Evolutionary conservation across 129 eudicot genomes (phyloP).

Genomic region (Cynara cardunculus): DNA sequence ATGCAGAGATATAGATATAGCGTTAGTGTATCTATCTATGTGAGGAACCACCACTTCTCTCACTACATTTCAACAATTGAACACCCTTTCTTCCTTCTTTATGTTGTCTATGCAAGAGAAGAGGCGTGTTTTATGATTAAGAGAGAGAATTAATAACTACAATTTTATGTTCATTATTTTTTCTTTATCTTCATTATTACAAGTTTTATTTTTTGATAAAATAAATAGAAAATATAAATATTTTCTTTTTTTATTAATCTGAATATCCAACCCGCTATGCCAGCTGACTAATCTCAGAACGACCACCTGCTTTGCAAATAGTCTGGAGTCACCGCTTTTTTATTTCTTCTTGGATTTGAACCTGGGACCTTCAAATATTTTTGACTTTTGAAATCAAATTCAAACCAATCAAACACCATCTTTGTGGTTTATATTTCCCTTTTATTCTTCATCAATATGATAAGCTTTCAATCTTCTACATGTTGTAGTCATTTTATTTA

Average conservation of each 20-base stretch:
- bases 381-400: too few species aligned
- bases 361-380: too few species aligned
- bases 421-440: too few species aligned
- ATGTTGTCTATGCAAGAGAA: constrained; percentile 14
- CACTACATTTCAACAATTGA: constrained; percentile 38
- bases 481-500: neutral
- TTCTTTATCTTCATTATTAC: too few species aligned
- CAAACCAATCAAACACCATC: too few species aligned
- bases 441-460: neutral
- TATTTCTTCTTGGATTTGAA: too few species aligned
- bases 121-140: constrained; percentile 18
- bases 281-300: too few species aligned
- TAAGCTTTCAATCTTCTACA: neutral
- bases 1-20: constrained; percentile 21
- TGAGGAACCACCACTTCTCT: constrained; percentile 27
- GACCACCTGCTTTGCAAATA: too few species aligned
- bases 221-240: neutral
- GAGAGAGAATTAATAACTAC: constrained; percentile 16
- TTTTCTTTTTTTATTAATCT: too few species aligned
- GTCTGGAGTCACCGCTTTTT: too few species aligned
- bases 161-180: neutral
- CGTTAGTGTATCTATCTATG: constrained; percentile 20
- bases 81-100: constrained; percentile 10
- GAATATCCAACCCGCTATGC: too few species aligned
- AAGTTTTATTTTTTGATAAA: neutral